Evolutionary conservation across 2,329 filamentous ascomycete genomes (phyloP), one percentile per base, ranked within the genome.

Genomic region (Gaeumannomyces sp.): DNA sequence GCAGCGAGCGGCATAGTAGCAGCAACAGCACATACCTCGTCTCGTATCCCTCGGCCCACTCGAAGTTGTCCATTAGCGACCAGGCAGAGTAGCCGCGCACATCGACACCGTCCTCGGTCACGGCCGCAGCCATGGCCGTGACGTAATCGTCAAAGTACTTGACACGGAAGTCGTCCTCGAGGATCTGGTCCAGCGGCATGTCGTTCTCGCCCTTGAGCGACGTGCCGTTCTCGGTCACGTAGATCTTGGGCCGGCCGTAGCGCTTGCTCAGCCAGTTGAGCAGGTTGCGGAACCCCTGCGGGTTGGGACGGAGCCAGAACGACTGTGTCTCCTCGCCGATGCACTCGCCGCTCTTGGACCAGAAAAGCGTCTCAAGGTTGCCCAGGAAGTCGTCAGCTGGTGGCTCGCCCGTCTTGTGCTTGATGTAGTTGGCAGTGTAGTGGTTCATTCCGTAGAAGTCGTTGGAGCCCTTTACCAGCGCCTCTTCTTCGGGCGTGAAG

Each of bases 391-490:
- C 92, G 62, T 89, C 82, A 4, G 80, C 79, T 1, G 84, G 81
- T 0, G 90, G 78, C 61, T 82, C 78, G 8, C 82, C 83, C 10
- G 84, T 82, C 72, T 86, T 85, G 78, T 93, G 88, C 75, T 87
- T 88, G 78, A 96, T 88, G 78, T 91, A 96, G 81, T 95, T 91
- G 73, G 91, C 89, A 62, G 91, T 93, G 81, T 96, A 96, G 81
- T 93, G 90, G 81, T 96, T 96, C 91, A 94, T 94, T 75, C 91
- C 92, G 76, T 96, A 96, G 78, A 96, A 96, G 80, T 96, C 92
- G 76, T 95, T 95, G 73, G 89, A 92, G n/a, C 90, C 91, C 72
- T 89, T 83, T 60, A 96, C 87, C n/a, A 95, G 80, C 2, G 85
- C 85, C 29, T 81, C 76, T 73, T 96, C 91, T 69, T 91, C 89